Conservation (phyloP, 305 asterid genomes). For the Solanum chacoense region DNA sequence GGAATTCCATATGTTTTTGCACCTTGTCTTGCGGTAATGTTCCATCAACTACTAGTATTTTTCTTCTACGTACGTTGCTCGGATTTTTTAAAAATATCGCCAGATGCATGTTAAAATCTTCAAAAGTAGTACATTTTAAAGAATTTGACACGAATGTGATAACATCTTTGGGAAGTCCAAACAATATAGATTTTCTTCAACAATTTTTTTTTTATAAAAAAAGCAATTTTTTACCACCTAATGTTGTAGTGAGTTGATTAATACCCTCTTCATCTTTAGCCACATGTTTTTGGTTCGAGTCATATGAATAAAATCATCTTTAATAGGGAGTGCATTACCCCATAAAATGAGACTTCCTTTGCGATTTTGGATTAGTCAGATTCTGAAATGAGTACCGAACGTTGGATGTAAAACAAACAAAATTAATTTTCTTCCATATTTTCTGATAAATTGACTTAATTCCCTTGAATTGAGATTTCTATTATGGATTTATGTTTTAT, state of each 20-base stretch:
- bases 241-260: too few relatives aligned
- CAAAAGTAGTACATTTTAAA: too few relatives aligned
- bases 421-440: neutral
- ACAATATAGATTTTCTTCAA: neutral
- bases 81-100: neutral
- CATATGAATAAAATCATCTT: neutral
- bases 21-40: slow-evolving; percentile 36
- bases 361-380: neutral
- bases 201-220: too few relatives aligned
- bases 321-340: neutral
- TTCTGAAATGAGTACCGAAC: too few relatives aligned
- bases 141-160: too few relatives aligned
- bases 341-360: neutral
- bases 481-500: too few relatives aligned
- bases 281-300: neutral
- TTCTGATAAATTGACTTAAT: too few relatives aligned
- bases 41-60: neutral
- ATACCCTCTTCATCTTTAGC: too few relatives aligned
- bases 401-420: too few relatives aligned
- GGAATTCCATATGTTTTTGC: slow-evolving; percentile 49
- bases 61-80: neutral
- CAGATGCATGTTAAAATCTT: rapidly evolving
- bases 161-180: rapidly evolving
- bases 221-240: too few relatives aligned
- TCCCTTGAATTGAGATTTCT: too few relatives aligned